Base-by-base conservation (phyloP, 2,329 filamentous ascomycete genomes). In the Truncatella angustata region DNA sequence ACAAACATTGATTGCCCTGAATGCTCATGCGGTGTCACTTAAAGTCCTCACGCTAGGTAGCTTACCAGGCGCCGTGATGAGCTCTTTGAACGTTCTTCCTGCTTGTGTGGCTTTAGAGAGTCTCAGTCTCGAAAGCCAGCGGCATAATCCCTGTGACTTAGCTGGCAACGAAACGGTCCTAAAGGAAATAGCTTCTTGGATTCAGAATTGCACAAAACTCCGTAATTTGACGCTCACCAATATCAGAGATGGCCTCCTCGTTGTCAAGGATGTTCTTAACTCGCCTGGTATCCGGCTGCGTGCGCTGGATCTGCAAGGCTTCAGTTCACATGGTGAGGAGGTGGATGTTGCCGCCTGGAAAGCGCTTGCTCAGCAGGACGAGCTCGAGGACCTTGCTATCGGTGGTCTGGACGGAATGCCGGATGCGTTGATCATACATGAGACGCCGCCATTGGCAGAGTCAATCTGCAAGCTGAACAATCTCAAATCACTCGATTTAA, bases 1-100 rank as follows among this genome's bases (percentile, higher is more conserved):
- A 3, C 71, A 79, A 39, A 80, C 83, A 1, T 78, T 87, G 12
- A 65, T 73, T 37, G 82, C 84, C 4, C 69, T 90, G 10, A 77
- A 56, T 21, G 47, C 46, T 1, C 73, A 75, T 49, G 62, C 71
- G 1, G 24, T 51, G 4, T 73, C 72, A 3, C 58, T 76, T 4
- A 65, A 58, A 37, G 55, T 39, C 3, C 60, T 75, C 3, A 54
- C 53, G 11, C 62, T 75, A 2, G 58, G 63, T 12, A 65, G 58
- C 28, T 59, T 75, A 6, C 54, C 63, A 4, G 52, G 51, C 1
- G n/a, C 55, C 1, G 62, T 64, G 2, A 60, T 72, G 20, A 59
- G 56, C 14, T 55, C 57, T 20, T 56, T 74, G 1, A 59, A 65
- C 32, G 39, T 60, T 0, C 59, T 75, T 11, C 56, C 57, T n/a